Conservation (phyloP, 495 filamentous ascomycete genomes). For the Immersiella caudata region DNA sequence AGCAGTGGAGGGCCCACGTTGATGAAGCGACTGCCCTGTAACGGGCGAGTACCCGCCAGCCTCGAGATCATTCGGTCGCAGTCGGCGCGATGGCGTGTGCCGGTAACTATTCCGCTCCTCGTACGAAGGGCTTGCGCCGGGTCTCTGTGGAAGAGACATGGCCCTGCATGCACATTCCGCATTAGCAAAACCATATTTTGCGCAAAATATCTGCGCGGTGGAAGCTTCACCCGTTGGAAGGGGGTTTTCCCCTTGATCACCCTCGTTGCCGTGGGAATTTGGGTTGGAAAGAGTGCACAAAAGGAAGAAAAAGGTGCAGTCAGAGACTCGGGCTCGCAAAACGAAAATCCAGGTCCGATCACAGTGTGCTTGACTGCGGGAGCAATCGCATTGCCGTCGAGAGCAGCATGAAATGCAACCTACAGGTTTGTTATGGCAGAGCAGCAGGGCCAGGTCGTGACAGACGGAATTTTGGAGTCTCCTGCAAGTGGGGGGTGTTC, state of each 20-base stretch:
- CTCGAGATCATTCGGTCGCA: slow-evolving; percentile 67
- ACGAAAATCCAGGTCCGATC: slow-evolving; percentile 7
- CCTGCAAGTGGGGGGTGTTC: slow-evolving; percentile 29
- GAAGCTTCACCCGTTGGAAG: slow-evolving; percentile 16
- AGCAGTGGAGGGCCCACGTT: slow-evolving; percentile 52
- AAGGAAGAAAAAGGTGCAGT: not conserved
- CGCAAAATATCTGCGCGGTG: not conserved
- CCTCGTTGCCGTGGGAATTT: not conserved
- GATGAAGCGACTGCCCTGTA: slow-evolving; percentile 43
- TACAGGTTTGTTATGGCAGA: slow-evolving; percentile 34
- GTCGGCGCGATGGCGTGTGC: slow-evolving; percentile 66
- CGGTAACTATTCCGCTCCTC: slow-evolving; percentile 64
- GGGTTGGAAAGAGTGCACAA: not conserved
- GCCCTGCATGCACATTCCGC: slow-evolving; percentile 25
- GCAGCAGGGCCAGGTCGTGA: slow-evolving; percentile 11
- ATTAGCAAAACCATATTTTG: slow-evolving; percentile 27
- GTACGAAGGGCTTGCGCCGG: slow-evolving; percentile 61
- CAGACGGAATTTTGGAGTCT: slow-evolving; percentile 24
- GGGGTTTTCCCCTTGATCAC: not conserved
- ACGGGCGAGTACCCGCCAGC: slow-evolving; percentile 54
- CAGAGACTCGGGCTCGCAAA: not conserved
- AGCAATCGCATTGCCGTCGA: slow-evolving; percentile 23
- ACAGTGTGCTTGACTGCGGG: slow-evolving; percentile 4
- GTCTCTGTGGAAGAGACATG: slow-evolving; percentile 73
- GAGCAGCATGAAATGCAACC: slow-evolving; percentile 24